Conservation (phyloP, 805 yeast genomes). For the Candida cerambycidarum region DNA sequence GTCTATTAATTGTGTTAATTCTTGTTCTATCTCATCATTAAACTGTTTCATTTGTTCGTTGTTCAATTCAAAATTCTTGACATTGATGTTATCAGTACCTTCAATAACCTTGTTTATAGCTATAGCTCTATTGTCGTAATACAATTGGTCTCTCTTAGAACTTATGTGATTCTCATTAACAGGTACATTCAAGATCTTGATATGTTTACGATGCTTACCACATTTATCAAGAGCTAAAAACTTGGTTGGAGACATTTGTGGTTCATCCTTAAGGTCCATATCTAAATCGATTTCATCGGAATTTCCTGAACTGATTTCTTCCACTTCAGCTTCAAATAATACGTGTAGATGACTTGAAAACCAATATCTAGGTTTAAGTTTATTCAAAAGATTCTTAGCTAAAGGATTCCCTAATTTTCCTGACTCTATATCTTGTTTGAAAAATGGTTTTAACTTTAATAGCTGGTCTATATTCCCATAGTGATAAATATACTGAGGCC, state of each 20-base stretch:
- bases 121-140: conserved; percentile 31
- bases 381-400: conserved; percentile 51
- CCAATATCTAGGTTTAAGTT: conserved; percentile 71
- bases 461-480: conserved; percentile 58
- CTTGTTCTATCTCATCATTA: not conserved
- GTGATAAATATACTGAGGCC: conserved; percentile 82
- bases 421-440: conserved; percentile 58
- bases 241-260: conserved; percentile 27
- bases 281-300: conserved; percentile 22
- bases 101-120: conserved; percentile 39
- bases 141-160: conserved; percentile 15
- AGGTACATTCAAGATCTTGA: conserved; percentile 51
- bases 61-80: not conserved
- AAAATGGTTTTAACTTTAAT: conserved; percentile 62
- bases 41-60: not conserved
- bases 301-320: conserved; percentile 10
- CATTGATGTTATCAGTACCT: conserved; percentile 1
- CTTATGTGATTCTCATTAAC: conserved; percentile 13
- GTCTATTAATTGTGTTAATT: not conserved
- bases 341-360: conserved; percentile 89
- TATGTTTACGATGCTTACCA: conserved; percentile 57
- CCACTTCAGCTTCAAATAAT: conserved; percentile 56
- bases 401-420: conserved; percentile 73
- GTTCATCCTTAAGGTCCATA: conserved; percentile 16
- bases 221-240: conserved; percentile 89